Percentiles rank a stretch among this genome's conserved stretches.
phyloP scores from a whole-genome alignment of 2,329 filamentous ascomycete species.

The Nannizziopsis barbatae region DNA sequence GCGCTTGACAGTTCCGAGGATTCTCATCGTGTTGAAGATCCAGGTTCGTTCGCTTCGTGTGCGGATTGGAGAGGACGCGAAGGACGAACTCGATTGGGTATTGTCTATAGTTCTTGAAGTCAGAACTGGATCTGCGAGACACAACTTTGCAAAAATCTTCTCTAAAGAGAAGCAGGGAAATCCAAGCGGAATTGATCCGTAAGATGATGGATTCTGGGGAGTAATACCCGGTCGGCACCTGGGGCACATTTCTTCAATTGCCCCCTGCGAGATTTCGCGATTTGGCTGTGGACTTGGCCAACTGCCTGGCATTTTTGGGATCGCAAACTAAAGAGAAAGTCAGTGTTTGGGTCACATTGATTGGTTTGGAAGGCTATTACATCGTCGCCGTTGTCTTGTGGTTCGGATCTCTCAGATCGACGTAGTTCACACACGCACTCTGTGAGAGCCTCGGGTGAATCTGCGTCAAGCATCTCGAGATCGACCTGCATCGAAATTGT shows the following conservation, averaged over 20 bases:
- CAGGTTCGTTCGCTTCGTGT: conserved; percentile 2
- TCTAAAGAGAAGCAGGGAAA: not conserved
- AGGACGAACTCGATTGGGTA: not conserved
- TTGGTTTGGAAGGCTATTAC: not conserved
- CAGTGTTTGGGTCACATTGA: not conserved
- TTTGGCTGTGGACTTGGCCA: not conserved
- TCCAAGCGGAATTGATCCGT: not conserved
- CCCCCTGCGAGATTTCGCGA: not conserved
- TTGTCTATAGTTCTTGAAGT: not conserved
- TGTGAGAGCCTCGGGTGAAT: not conserved
- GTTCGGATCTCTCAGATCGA: not conserved
- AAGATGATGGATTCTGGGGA: not conserved
- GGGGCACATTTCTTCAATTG: not conserved
- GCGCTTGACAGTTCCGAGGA: conserved; percentile 9
- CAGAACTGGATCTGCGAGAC: not conserved
- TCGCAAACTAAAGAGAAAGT: not conserved
- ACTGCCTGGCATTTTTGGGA: not conserved
- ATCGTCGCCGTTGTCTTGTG: not conserved
- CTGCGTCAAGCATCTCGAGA: not conserved
- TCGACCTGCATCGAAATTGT: not conserved
- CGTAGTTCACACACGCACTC: not conserved
- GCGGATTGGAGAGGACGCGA: not conserved
- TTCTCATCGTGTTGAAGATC: conserved; percentile 3
- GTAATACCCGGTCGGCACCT: conserved; percentile 1
- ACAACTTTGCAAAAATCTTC: not conserved